phyloP scores from a whole-genome alignment of 805 yeast genomes.

The Komagataella mondaviorum region DNA sequence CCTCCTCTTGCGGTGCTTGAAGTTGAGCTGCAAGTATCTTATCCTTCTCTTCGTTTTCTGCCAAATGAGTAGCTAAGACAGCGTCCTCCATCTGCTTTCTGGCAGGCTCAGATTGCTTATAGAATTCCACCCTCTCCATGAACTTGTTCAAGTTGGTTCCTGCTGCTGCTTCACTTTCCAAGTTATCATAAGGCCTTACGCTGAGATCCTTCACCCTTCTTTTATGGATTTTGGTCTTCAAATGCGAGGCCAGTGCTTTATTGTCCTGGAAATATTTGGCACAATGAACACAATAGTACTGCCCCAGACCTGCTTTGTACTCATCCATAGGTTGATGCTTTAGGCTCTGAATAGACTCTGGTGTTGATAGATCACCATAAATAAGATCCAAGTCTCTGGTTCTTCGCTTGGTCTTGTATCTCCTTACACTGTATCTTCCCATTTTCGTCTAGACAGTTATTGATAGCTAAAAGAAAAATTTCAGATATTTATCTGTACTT shows the following conservation, averaged over 20 bases:
- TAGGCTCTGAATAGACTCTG: constrained; percentile 48
- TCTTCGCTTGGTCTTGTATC: constrained; percentile 85
- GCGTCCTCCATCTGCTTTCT: constrained; percentile 27
- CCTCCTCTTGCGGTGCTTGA: constrained; percentile 7
- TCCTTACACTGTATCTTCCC: constrained; percentile 75
- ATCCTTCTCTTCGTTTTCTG: constrained; percentile 19
- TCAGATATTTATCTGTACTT: not conserved
- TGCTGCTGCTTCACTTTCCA: constrained; percentile 85
- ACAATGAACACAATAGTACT: constrained; percentile 88
- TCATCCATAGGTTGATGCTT: constrained; percentile 83
- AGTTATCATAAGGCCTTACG: constrained; percentile 71
- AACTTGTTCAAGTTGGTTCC: constrained; percentile 66
- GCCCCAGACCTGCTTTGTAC: constrained; percentile 87
- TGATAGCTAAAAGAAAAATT: constrained; percentile 1
- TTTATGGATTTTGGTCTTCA: constrained; percentile 68
- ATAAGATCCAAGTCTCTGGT: constrained; percentile 76
- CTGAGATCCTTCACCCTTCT: constrained; percentile 69
- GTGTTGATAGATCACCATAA: constrained; percentile 55
- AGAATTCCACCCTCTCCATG: constrained; percentile 46
- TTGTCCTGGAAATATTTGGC: constrained; percentile 83
- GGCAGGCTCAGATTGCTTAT: constrained; percentile 34
- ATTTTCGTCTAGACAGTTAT: constrained; percentile 18
- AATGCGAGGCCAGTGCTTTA: constrained; percentile 57
- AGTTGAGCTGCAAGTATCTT: constrained; percentile 13
- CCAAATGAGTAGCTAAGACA: constrained; percentile 12